Conservation (phyloP, 345 rosid genomes). For the Hypericum perforatum region DNA sequence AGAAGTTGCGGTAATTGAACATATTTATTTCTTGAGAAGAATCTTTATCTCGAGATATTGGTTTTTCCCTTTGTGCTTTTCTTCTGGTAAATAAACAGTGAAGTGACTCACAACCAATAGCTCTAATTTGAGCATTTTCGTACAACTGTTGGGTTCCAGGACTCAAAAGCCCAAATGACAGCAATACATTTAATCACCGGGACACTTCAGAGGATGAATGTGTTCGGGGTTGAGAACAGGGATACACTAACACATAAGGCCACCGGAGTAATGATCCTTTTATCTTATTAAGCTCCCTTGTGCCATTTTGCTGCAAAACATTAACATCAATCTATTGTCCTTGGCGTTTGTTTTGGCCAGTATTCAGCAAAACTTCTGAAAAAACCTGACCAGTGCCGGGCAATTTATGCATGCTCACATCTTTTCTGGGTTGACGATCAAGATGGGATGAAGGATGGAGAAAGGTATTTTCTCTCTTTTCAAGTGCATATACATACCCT, state of each 20-base stretch:
- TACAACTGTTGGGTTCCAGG: slow-evolving; percentile 31
- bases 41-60: slow-evolving; percentile 17
- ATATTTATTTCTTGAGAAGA: too few species aligned
- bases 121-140: background rate
- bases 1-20: slow-evolving; percentile 62
- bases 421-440: slow-evolving; percentile 95
- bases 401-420: slow-evolving; percentile 90
- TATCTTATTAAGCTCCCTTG: background rate
- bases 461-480: slow-evolving; percentile 41
- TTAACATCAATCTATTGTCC: slow-evolving; percentile 7
- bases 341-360: slow-evolving; percentile 34
- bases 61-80: background rate
- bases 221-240: slow-evolving; percentile 94
- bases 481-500: background rate
- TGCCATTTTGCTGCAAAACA: slow-evolving; percentile 7
- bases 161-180: slow-evolving; percentile 89
- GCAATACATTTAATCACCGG: slow-evolving; percentile 84
- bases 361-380: slow-evolving; percentile 92
- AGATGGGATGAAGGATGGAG: slow-evolving; percentile 81
- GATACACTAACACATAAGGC: slow-evolving; percentile 96
- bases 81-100: too few species aligned
- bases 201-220: slow-evolving; percentile 96
- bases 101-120: background rate
- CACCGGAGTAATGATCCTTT: slow-evolving; percentile 59
- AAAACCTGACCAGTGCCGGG: slow-evolving; percentile 99